These are phyloP conservation scores for Neonectria coccinea DNA, from an alignment of 2,329 filamentous ascomycete genomes.

Conservation along the genomic window DNA sequence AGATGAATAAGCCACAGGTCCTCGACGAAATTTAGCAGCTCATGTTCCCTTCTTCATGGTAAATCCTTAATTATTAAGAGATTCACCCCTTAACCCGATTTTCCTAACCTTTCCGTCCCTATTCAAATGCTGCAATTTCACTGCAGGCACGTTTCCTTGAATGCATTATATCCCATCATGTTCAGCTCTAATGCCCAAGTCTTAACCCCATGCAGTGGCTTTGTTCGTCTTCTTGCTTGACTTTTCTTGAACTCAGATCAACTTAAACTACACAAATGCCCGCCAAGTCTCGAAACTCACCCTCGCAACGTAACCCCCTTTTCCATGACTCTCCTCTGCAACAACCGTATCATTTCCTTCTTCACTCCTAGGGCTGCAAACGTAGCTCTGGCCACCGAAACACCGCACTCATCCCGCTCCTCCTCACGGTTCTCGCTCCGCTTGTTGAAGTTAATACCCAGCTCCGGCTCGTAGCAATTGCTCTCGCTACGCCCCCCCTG, in stretches of 20 bases:
- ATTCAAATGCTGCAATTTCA: neutral
- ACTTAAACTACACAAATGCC: too few species aligned
- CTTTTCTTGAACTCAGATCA: too few species aligned
- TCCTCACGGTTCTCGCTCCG: constrained; percentile 36
- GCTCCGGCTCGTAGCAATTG: constrained; percentile 58
- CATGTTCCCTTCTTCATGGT: too few species aligned
- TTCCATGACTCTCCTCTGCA: constrained; percentile 37
- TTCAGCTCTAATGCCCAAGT: too few species aligned
- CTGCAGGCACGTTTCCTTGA: neutral
- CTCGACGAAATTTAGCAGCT: too few species aligned
- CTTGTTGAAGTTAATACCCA: constrained; percentile 52
- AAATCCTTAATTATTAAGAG: too few species aligned
- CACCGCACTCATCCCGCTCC: constrained; percentile 47
- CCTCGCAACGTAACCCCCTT: constrained; percentile 7
- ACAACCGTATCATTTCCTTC: constrained; percentile 40
- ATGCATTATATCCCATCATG: too few species aligned
- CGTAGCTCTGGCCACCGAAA: constrained; percentile 44
- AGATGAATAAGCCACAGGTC: neutral
- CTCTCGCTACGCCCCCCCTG: constrained; percentile 64
- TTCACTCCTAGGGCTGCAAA: constrained; percentile 44
- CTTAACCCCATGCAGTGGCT: too few species aligned
- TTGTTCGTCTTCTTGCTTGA: too few species aligned
- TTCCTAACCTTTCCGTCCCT: too few species aligned
- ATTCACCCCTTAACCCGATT: too few species aligned
- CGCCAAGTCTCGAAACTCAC: neutral